Base-by-base conservation (phyloP, 345 rosid species). In the Pistacia integerrima region DNA sequence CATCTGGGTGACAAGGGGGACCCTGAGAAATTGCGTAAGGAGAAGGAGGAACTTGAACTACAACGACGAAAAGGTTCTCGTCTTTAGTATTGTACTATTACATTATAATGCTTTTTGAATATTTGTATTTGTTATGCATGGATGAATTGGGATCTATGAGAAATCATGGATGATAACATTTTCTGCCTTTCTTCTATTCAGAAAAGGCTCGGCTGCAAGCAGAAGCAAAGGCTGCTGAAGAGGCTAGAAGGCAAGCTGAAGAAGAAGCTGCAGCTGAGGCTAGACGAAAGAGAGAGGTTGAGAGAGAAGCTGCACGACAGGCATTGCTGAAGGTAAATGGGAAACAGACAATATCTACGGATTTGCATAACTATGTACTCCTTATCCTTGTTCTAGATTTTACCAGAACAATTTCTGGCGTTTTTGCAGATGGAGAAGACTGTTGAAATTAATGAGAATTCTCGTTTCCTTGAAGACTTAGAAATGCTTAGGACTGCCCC, bases 241-340 rank as follows among this genome's bases (percentile, higher is more conserved):
- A 88, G 75, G 94, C 98, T 74, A 87, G 82, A 73, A 93, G 89
- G 78, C 91, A 64, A 84, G 98, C 92, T 65, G 98, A 87, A 80
- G 99, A 91, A 69, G 97, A 89, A 83, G 99, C 98, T 84, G 78
- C 71, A 18, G 82, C 77, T 22, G 97, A 91, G 86, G 90, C 88
- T 56, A 96, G 84, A 88, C 86, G 91, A 82, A 86, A 88, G 87
- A 92, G 94, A 82, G 97, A 91, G 81, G 84, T 88, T 30, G 95
- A 92, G 87, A 91, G 99, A 81, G 99, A 96, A 80, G 97, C 95
- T 18, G 97, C 98, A 46, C 91, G 99, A 11, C 97, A 88, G 79
- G 97, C 94, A 51, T 81, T 96, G 85, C 80, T 82, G 74, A 83
- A 88, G 97, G 99, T 96, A 79, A 79, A 66, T 12, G 35, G 55